A percentile compares a stretch with the other conserved stretches of the same genome.
These are phyloP conservation scores for Pythium aphanidermatum DNA, from an alignment of 352 stramenopile species.

Conservation along the genomic window DNA sequence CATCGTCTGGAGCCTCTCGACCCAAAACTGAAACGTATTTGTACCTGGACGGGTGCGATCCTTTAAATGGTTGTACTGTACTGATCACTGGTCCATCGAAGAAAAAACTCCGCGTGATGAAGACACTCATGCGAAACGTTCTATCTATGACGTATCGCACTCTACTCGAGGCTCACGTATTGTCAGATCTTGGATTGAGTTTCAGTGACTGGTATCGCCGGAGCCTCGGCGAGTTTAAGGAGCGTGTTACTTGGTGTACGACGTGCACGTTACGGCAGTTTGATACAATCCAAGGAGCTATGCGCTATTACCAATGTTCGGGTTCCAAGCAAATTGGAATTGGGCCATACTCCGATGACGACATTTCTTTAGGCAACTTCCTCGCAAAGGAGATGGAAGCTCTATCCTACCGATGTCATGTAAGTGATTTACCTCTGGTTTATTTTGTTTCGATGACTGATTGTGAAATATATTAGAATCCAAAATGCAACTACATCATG, in stretches of 20 bases:
- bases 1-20: constrained; percentile 18
- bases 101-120: constrained; percentile 88
- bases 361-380: constrained; percentile 81
- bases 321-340: constrained; percentile 67
- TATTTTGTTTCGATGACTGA: too few species aligned
- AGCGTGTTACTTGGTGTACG: constrained; percentile 60
- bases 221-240: constrained; percentile 21
- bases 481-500: constrained; percentile 78
- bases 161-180: constrained; percentile 92
- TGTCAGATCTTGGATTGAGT: constrained; percentile 74
- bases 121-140: constrained; percentile 86
- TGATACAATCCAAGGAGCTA: constrained; percentile 34
- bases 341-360: constrained; percentile 47
- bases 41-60: constrained; percentile 94
- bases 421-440: too few species aligned
- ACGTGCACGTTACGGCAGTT: constrained; percentile 62
- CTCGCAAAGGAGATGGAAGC: constrained; percentile 64
- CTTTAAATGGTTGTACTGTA: constrained; percentile 92
- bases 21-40: constrained; percentile 84
- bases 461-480: too few species aligned
- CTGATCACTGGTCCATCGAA: constrained; percentile 90
- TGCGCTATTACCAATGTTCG: constrained; percentile 66
- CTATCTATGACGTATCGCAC: constrained; percentile 95
- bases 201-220: constrained; percentile 17
- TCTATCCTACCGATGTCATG: constrained; percentile 70